Percentiles rank a stretch among this genome's conserved stretches.
Evolutionary conservation across 2,329 filamentous ascomycete genomes (phyloP).

Genomic region (Exophiala mesophila): DNA sequence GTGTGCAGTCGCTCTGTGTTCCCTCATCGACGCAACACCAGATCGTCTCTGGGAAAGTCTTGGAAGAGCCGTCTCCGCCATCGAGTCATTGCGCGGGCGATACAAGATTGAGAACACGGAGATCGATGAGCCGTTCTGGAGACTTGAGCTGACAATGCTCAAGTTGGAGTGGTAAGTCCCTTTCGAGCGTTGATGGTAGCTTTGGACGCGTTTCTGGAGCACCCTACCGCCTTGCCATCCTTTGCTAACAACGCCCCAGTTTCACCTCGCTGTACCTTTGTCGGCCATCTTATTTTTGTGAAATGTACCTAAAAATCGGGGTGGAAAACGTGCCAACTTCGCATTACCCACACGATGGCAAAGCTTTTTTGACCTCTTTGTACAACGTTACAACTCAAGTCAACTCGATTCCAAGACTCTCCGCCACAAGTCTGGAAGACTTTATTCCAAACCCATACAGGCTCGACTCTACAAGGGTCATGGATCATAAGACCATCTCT

Average conservation of each 20-base stretch:
- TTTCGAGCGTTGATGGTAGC: too few species aligned
- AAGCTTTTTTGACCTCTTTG: too few species aligned
- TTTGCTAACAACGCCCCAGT: too few species aligned
- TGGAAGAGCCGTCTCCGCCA: constrained; percentile 8
- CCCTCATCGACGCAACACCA: constrained; percentile 6
- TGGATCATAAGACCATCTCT: too few species aligned
- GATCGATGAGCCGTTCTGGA: constrained; percentile 2
- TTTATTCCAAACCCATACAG: too few species aligned
- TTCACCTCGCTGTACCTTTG: constrained; percentile 4
- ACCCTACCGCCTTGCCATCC: too few species aligned
- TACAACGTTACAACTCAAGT: too few species aligned
- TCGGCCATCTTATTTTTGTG: constrained; percentile 6
- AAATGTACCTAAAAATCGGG: not conserved
- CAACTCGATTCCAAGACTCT: too few species aligned
- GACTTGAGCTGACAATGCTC: constrained; percentile 5
- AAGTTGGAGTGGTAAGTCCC: constrained; percentile 12
- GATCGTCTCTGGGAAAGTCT: constrained; percentile 12
- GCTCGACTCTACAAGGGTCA: too few species aligned
- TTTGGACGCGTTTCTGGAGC: too few species aligned
- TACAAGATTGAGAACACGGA: not conserved
- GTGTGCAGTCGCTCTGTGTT: constrained; percentile 12
- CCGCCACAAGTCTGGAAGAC: too few species aligned
- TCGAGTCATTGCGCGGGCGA: constrained; percentile 8
- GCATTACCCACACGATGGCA: too few species aligned
- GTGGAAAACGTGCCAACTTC: not conserved